Evolutionary conservation across 1,284 basidiomycete genomes (phyloP).

Genomic region (Malassezia sp.): DNA sequence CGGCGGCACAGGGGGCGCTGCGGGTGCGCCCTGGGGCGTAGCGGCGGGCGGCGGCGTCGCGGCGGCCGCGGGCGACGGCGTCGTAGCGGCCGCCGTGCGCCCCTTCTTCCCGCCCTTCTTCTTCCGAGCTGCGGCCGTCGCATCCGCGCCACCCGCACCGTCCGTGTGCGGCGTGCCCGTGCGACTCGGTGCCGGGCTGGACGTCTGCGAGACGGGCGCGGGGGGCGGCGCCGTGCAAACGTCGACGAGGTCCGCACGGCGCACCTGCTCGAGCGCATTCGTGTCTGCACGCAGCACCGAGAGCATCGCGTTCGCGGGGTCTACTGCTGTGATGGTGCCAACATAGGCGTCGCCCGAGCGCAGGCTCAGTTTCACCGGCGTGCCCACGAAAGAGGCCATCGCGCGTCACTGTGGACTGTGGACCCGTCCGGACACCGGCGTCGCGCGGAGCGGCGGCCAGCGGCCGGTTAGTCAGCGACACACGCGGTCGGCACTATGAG

Average conservation of each 20-base stretch:
- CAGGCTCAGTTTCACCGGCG: constrained; percentile 7
- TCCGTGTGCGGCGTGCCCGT: background rate
- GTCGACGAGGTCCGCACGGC: constrained; percentile 13
- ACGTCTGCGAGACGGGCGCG: too few relatives aligned
- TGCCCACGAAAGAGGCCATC: constrained; percentile 14
- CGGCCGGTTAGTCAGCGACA: constrained; percentile 1
- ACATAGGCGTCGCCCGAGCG: constrained; percentile 5
- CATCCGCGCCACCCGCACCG: background rate
- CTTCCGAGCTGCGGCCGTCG: background rate
- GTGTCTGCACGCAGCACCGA: constrained; percentile 3
- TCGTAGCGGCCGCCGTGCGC: background rate
- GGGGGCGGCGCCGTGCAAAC: constrained; percentile 1
- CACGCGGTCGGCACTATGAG: background rate
- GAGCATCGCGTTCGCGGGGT: constrained; percentile 5
- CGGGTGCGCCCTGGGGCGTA: background rate
- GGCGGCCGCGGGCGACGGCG: background rate
- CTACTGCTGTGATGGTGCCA: constrained; percentile 2
- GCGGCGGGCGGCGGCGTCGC: background rate
- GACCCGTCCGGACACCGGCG: background rate
- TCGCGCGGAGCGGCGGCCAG: background rate
- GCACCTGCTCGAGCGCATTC: background rate
- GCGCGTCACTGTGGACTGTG: too few relatives aligned
- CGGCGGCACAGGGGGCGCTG: constrained; percentile 1
- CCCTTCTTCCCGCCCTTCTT: constrained; percentile 2
- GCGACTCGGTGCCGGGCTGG: background rate